These are phyloP conservation scores for Didymella glomerata DNA, from an alignment of 2,329 filamentous ascomycete genomes.

Conservation along the genomic window DNA sequence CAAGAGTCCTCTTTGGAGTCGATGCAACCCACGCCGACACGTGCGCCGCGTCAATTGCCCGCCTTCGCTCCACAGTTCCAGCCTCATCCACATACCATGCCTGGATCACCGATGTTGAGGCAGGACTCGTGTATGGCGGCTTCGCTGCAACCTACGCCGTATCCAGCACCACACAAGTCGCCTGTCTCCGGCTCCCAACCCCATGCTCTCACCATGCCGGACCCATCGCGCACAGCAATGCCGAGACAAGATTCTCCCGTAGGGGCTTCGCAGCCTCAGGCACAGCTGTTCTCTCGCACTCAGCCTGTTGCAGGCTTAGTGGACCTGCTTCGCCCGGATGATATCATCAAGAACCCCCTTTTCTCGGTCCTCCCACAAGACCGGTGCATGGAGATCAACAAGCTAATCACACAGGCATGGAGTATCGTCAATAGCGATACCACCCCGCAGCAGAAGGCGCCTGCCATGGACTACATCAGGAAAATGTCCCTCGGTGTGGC, in stretches of 20 bases:
- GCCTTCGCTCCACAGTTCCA: not conserved
- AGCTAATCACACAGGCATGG: constrained; percentile 6
- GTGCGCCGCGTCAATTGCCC: not conserved
- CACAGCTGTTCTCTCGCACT: not conserved
- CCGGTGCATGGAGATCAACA: constrained; percentile 1
- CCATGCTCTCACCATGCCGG: not conserved
- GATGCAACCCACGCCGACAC: not conserved
- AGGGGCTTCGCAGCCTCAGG: not conserved
- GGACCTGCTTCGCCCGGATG: constrained; percentile 7
- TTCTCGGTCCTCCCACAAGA: constrained; percentile 7
- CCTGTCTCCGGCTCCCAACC: not conserved
- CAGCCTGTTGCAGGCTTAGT: not conserved
- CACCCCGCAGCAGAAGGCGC: constrained; percentile 2
- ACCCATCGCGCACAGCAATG: not conserved
- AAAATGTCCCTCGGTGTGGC: not conserved
- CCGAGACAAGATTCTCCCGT: not conserved
- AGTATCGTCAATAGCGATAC: constrained; percentile 6
- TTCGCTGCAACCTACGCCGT: not conserved
- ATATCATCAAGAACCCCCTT: not conserved
- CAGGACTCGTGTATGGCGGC: not conserved
- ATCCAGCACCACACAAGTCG: not conserved
- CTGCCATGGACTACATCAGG: not conserved
- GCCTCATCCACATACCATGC: not conserved
- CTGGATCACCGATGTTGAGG: not conserved
- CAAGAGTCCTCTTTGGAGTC: constrained; percentile 4